phyloP scores from a whole-genome alignment of 2,329 filamentous ascomycete genomes.

The Calycina herbarum region DNA sequence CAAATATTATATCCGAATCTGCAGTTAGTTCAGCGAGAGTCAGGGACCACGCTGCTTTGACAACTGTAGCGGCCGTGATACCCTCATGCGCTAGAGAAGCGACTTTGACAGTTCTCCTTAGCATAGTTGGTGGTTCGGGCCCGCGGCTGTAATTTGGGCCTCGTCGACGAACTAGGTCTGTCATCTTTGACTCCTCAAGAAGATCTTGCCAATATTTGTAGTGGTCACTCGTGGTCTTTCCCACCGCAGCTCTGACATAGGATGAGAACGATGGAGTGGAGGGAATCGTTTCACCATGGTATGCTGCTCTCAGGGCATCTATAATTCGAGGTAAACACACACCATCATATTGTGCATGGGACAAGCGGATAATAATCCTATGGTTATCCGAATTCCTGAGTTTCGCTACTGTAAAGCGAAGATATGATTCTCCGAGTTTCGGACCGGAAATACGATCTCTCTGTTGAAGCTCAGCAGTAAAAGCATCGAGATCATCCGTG shows the following conservation, averaged over 20 bases:
- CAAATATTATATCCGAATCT: conserved; percentile 43
- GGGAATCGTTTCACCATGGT: conserved; percentile 12
- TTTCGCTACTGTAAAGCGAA: conserved; percentile 9
- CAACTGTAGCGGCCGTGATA: conserved; percentile 37
- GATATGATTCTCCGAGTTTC: conserved; percentile 8
- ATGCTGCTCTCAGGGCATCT: conserved; percentile 10
- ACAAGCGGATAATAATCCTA: conserved; percentile 45
- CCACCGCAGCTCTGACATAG: conserved; percentile 36
- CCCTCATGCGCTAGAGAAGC: conserved; percentile 24
- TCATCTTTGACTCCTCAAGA: conserved; percentile 40
- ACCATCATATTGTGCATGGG: conserved; percentile 54
- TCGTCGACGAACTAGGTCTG: conserved; percentile 14
- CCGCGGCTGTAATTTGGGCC: conserved; percentile 18
- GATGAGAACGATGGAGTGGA: conserved; percentile 41
- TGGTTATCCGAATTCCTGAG: conserved; percentile 25
- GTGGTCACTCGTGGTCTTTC: conserved; percentile 36
- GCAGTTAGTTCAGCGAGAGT: conserved; percentile 41
- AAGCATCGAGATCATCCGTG: conserved; percentile 10
- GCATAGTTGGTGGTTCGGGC: conserved; percentile 11
- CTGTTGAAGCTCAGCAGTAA: conserved; percentile 7
- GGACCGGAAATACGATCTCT: conserved; percentile 5
- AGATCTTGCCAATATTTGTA: conserved; percentile 47
- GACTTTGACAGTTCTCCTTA: conserved; percentile 15
- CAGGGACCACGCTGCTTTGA: conserved; percentile 41
- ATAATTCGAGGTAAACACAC: conserved; percentile 16